phyloP scores from a whole-genome alignment of 2,329 filamentous ascomycete genomes.

The Plectosphaerella cucumerina region DNA sequence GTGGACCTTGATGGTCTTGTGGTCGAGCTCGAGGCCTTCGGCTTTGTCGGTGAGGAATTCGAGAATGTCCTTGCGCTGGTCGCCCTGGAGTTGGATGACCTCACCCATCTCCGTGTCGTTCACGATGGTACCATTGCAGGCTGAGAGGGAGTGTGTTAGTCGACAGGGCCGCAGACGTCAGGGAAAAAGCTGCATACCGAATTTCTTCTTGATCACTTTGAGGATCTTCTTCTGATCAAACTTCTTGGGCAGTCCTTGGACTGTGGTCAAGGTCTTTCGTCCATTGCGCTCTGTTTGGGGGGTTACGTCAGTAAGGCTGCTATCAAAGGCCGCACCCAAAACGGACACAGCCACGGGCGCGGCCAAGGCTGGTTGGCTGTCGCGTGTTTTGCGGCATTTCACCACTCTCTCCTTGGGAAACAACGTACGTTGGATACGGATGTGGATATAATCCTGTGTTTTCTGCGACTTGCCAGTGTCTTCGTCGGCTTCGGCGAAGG shows the following conservation, averaged over 20 bases:
- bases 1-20: constrained; percentile 92
- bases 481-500: constrained; percentile 99
- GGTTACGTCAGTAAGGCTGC: constrained; percentile 31
- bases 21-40: constrained; percentile 87
- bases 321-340: too few species aligned
- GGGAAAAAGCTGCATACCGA: constrained; percentile 54
- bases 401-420: constrained; percentile 1
- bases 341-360: constrained; percentile 1
- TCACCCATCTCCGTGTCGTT: constrained; percentile 95
- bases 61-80: constrained; percentile 98
- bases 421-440: constrained; percentile 94
- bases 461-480: constrained; percentile 93
- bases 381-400: constrained; percentile 8
- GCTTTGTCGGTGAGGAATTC: constrained; percentile 97
- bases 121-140: constrained; percentile 99
- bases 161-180: not conserved
- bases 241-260: constrained; percentile 97
- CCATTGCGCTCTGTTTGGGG: constrained; percentile 92
- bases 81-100: constrained; percentile 99
- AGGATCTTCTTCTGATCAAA: constrained; percentile 99
- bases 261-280: constrained; percentile 99
- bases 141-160: constrained; percentile 34
- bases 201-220: constrained; percentile 99
- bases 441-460: constrained; percentile 98
- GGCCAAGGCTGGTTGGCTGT: not conserved